Percentiles rank a stretch among this genome's conserved stretches.
Evolutionary conservation across 306 rosid species (phyloP).

Genomic region (Quercus ilex): DNA sequence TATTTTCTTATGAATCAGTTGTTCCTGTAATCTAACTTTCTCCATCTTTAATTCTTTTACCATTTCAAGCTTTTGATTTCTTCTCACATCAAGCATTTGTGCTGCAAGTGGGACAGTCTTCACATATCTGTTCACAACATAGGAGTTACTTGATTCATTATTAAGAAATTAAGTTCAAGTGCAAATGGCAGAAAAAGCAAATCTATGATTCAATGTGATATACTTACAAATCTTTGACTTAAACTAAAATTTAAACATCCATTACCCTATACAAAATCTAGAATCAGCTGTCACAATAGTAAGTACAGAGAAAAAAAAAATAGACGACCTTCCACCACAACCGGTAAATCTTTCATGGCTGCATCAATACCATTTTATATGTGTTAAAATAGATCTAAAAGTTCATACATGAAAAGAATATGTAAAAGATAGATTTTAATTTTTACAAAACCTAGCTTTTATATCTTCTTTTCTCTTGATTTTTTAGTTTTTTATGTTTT

Average conservation of each 20-base stretch:
- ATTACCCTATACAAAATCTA: background rate
- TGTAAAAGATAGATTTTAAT: too few species aligned
- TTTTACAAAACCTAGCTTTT: too few species aligned
- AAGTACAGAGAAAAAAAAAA: background rate
- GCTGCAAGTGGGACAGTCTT: slow-evolving; percentile 95
- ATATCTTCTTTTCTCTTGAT: too few species aligned
- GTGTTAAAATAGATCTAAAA: too few species aligned
- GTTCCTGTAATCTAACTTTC: slow-evolving; percentile 15
- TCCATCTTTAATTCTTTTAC: slow-evolving; percentile 62
- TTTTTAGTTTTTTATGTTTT: too few species aligned
- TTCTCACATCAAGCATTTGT: slow-evolving; percentile 85
- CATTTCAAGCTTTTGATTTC: slow-evolving; percentile 82
- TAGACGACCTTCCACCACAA: background rate
- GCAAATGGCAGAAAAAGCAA: background rate
- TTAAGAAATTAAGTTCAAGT: background rate
- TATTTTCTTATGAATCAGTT: too few species aligned
- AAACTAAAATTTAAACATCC: background rate
- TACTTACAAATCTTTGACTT: background rate
- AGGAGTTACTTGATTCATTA: background rate
- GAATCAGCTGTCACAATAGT: background rate
- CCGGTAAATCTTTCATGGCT: background rate
- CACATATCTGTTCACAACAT: slow-evolving; percentile 66
- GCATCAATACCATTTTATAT: background rate
- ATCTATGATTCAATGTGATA: background rate
- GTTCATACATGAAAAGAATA: too few species aligned